phyloP scores from a whole-genome alignment of 805 yeast species.

The Barnettozyma sucrosica region DNA sequence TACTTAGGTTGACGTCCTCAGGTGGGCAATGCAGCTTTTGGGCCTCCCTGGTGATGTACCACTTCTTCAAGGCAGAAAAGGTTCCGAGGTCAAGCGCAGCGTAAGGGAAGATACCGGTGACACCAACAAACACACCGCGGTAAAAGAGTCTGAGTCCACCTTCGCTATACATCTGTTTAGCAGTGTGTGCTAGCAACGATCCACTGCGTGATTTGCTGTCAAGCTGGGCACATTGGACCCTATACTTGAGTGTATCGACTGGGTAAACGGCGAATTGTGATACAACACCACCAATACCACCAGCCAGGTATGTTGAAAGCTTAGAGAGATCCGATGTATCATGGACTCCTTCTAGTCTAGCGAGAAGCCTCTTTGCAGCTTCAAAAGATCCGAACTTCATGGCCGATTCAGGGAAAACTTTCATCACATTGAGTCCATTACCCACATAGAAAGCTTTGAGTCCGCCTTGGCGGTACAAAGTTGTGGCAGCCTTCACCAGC shows the following conservation, averaged over 20 bases:
- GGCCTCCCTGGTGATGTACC: conserved; percentile 65
- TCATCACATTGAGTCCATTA: conserved; percentile 86
- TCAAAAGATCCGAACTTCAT: conserved; percentile 97
- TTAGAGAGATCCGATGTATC: conserved; percentile 68
- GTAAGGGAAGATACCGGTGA: conserved; percentile 93
- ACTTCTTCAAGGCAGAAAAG: conserved; percentile 76
- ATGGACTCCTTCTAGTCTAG: conserved; percentile 67
- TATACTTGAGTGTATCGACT: conserved; percentile 86
- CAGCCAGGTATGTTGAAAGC: conserved; percentile 79
- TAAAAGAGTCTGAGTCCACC: conserved; percentile 81
- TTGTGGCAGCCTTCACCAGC: conserved; percentile 69
- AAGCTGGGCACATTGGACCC: conserved; percentile 87
- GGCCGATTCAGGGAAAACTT: conserved; percentile 95
- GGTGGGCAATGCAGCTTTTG: conserved; percentile 41
- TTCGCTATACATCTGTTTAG: conserved; percentile 67
- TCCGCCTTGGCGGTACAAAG: conserved; percentile 87
- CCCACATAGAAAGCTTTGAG: conserved; percentile 86
- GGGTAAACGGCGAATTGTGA: conserved; percentile 94
- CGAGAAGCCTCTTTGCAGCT: conserved; percentile 68
- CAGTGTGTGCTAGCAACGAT: conserved; percentile 56
- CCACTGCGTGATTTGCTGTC: conserved; percentile 59
- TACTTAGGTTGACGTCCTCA: conserved; percentile 71
- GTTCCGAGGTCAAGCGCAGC: conserved; percentile 96
- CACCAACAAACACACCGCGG: conserved; percentile 86
- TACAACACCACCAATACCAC: conserved; percentile 93